Evolutionary conservation across 192 early-diverging fungal genomes (phyloP).

Genomic region (Coemansia sp.): DNA sequence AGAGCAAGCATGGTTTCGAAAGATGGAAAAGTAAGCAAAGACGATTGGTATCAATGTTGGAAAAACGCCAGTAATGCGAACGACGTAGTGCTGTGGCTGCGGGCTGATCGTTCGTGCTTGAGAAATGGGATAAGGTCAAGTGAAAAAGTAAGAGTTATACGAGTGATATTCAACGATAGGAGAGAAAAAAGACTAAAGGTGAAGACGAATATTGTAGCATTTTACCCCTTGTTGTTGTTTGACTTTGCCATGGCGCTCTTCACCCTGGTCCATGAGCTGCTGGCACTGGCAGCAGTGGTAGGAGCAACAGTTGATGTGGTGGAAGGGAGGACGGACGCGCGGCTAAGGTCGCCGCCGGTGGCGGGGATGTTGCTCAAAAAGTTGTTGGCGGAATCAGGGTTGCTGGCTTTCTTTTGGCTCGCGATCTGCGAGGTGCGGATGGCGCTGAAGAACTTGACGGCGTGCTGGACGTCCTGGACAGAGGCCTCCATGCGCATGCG

Average conservation of each 20-base stretch:
- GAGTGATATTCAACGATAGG: neutral
- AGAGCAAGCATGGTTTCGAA: too few species aligned
- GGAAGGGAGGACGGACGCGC: constrained; percentile 32
- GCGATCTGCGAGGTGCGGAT: constrained; percentile 53
- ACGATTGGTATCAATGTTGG: too few species aligned
- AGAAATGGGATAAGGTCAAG: too few species aligned
- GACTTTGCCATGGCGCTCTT: constrained; percentile 38
- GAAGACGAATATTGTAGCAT: neutral
- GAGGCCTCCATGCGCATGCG: constrained; percentile 54
- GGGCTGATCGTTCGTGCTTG: too few species aligned
- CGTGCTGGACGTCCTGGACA: constrained; percentile 42
- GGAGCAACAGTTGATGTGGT: constrained; percentile 24
- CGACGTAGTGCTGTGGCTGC: too few species aligned
- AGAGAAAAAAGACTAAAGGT: neutral
- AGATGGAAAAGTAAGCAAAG: too few species aligned
- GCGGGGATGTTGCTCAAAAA: constrained; percentile 32
- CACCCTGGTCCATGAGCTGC: constrained; percentile 47
- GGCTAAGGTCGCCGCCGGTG: neutral
- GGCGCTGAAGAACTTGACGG: constrained; percentile 56
- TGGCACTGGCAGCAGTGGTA: constrained; percentile 39
- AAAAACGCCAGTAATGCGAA: too few species aligned
- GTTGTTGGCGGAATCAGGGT: constrained; percentile 11
- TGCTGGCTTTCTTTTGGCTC: neutral
- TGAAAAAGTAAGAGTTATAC: neutral
- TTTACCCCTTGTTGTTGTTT: constrained; percentile 8